phyloP scores from a whole-genome alignment of 345 rosid species.

The Melaleuca alternifolia region DNA sequence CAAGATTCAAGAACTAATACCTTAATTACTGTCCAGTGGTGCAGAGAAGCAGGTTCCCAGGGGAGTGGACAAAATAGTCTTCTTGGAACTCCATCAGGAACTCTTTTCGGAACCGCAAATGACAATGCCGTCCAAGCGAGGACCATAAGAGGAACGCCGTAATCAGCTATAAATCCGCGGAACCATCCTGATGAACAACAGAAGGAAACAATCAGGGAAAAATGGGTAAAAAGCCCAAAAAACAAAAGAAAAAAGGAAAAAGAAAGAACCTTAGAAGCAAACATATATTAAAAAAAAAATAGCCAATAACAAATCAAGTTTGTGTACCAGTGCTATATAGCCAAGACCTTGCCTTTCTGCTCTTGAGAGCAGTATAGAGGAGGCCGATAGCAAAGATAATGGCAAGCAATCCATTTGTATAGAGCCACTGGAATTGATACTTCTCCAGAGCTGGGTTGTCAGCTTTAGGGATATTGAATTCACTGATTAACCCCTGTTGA shows the following conservation, averaged over 20 bases:
- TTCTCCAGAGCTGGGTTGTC: conserved; percentile 27
- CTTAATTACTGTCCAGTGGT: conserved; percentile 80
- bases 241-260: background rate
- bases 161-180: conserved; percentile 63
- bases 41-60: conserved; percentile 60
- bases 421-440: conserved; percentile 44
- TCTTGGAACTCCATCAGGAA: conserved; percentile 54
- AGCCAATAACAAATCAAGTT: background rate
- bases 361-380: conserved; percentile 40
- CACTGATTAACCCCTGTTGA: conserved; percentile 53
- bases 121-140: conserved; percentile 59
- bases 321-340: conserved; percentile 21
- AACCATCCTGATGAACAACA: conserved; percentile 38
- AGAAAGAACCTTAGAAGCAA: background rate
- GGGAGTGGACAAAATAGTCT: conserved; percentile 67
- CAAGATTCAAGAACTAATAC: conserved; percentile 10
- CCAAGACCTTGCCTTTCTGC: conserved; percentile 68
- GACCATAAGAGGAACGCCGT: conserved; percentile 78
- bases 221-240: background rate
- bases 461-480: conserved; percentile 34
- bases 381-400: conserved; percentile 61
- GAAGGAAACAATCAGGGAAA: background rate
- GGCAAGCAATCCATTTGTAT: conserved; percentile 63
- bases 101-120: conserved; percentile 26
- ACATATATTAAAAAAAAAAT: conserved; percentile 11